Evolutionary conservation across 1,284 basidiomycete species (phyloP).

Genomic region (Ustilago hordei): DNA sequence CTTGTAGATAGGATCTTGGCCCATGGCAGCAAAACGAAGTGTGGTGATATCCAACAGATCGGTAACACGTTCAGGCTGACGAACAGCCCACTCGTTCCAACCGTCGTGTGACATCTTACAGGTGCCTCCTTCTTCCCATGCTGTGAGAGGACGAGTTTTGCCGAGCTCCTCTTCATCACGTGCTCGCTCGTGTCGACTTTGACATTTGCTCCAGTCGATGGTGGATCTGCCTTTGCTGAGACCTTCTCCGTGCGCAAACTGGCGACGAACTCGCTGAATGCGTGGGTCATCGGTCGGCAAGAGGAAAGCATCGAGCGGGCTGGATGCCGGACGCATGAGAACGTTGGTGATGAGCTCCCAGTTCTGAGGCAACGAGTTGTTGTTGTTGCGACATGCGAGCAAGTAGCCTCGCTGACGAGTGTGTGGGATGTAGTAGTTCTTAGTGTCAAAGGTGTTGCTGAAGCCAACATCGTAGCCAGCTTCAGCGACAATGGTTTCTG

Average conservation of each 20-base stretch:
- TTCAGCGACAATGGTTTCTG: conserved; percentile 78
- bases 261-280: conserved; percentile 81
- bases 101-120: conserved; percentile 89
- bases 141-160: conserved; percentile 84
- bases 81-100: conserved; percentile 92
- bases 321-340: conserved; percentile 85
- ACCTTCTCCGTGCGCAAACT: conserved; percentile 72
- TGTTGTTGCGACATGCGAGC: conserved; percentile 54
- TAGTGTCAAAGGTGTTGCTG: conserved; percentile 80
- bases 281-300: conserved; percentile 88
- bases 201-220: conserved; percentile 88
- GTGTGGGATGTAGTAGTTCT: conserved; percentile 92
- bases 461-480: conserved; percentile 82
- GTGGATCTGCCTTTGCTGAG: conserved; percentile 67
- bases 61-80: conserved; percentile 92
- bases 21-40: conserved; percentile 82
- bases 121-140: conserved; percentile 92
- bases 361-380: conserved; percentile 70
- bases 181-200: conserved; percentile 88
- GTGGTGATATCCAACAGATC: conserved; percentile 92
- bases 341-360: conserved; percentile 80
- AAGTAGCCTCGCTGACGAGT: conserved; percentile 72
- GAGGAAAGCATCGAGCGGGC: conserved; percentile 90
- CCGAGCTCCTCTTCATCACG: conserved; percentile 86
- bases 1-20: conserved; percentile 69